Evolutionary conservation across 768 basidiomycete species (phyloP).

Genomic region (Boletus tylopilopsis): DNA sequence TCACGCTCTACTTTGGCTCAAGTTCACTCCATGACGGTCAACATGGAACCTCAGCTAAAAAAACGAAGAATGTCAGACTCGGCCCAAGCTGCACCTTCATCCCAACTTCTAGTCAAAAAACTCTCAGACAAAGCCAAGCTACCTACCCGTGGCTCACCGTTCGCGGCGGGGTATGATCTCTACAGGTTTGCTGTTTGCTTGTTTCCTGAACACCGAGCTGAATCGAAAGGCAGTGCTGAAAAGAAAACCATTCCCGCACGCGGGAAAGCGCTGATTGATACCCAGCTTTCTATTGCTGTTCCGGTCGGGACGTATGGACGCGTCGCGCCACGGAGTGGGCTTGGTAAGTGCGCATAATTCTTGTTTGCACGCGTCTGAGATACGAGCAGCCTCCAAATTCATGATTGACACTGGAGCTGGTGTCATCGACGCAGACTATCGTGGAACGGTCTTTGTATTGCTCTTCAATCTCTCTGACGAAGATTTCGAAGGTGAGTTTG

Average conservation of each 20-base stretch:
- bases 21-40: constrained; percentile 10
- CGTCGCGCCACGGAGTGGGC: constrained; percentile 91
- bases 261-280: constrained; percentile 89
- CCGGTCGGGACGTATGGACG: constrained; percentile 94
- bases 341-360: constrained; percentile 54
- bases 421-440: constrained; percentile 95
- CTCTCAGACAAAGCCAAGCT: constrained; percentile 77
- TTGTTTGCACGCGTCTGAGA: background rate
- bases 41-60: constrained; percentile 42
- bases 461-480: constrained; percentile 89
- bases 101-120: constrained; percentile 76
- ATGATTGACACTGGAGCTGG: constrained; percentile 99
- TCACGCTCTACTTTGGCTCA: constrained; percentile 3
- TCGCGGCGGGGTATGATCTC: constrained; percentile 94
- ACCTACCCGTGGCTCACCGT: constrained; percentile 81
- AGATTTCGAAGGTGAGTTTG: constrained; percentile 73
- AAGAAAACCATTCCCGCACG: constrained; percentile 77
- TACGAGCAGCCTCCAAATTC: constrained; percentile 78
- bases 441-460: constrained; percentile 86
- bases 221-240: constrained; percentile 61
- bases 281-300: constrained; percentile 90
- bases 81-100: constrained; percentile 33
- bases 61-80: constrained; percentile 58
- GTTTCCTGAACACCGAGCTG: background rate
- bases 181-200: constrained; percentile 57